phyloP scores from a whole-genome alignment of 768 basidiomycete species.

The Kwoniella heveanensis region DNA sequence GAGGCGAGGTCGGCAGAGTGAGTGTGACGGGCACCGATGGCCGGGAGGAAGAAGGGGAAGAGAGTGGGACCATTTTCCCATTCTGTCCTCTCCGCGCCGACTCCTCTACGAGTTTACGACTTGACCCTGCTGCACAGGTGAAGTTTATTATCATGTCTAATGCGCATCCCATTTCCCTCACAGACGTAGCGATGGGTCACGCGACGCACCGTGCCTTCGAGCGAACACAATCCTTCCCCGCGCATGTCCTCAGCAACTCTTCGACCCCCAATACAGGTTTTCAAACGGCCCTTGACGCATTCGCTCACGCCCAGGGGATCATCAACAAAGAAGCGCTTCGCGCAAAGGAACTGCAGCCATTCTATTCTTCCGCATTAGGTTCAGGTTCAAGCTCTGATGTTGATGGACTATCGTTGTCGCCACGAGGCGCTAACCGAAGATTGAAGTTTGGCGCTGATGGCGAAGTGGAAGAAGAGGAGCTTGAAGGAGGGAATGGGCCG shows the following conservation, averaged over 20 bases:
- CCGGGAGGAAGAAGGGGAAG: too few species aligned
- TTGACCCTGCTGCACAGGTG: too few species aligned
- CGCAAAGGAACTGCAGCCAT: conserved; percentile 26
- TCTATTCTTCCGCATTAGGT: conserved; percentile 16
- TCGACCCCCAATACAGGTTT: conserved; percentile 16
- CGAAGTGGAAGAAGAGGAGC: conserved; percentile 29
- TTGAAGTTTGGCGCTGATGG: conserved; percentile 28
- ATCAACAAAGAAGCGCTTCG: conserved; percentile 25
- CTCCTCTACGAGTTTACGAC: too few species aligned
- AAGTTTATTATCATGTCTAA: too few species aligned
- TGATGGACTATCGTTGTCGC: conserved; percentile 17
- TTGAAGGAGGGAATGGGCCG: conserved; percentile 14
- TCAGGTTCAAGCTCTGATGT: conserved; percentile 3
- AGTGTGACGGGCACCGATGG: conserved; percentile 2
- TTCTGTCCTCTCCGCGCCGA: neutral
- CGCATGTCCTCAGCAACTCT: conserved; percentile 7
- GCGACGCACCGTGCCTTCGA: conserved; percentile 26
- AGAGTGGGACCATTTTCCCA: neutral
- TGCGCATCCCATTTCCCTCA: too few species aligned
- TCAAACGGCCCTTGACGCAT: conserved; percentile 20
- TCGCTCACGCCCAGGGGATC: conserved; percentile 24
- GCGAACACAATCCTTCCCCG: conserved; percentile 34
- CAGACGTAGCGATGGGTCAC: conserved; percentile 19
- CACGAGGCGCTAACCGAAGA: conserved; percentile 6
- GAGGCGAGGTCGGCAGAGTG: conserved; percentile 32